phyloP scores from a whole-genome alignment of 257 asterid genomes.

The Linderniella brevidens region DNA sequence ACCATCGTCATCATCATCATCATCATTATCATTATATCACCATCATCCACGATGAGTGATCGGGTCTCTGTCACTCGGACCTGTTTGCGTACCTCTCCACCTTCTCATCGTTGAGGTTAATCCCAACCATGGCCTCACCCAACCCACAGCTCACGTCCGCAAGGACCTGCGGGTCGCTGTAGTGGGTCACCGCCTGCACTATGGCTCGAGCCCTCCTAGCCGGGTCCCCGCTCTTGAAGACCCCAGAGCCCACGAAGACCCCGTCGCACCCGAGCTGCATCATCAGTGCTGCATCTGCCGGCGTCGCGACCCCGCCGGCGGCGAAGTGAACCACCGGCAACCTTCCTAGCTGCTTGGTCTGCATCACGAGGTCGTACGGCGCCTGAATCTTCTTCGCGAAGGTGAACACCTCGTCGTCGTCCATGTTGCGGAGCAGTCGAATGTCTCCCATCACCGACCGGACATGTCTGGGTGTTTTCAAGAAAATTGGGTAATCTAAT shows the following conservation, averaged over 20 bases:
- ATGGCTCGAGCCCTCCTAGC: slow-evolving; percentile 7
- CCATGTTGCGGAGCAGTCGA: slow-evolving; percentile 14
- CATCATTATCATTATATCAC: too few relatives aligned
- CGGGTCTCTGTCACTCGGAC: slow-evolving; percentile 1
- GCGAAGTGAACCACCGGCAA: slow-evolving; percentile 8
- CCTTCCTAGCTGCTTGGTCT: slow-evolving; percentile 8
- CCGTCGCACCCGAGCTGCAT: slow-evolving; percentile 11
- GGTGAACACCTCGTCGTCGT: slow-evolving; percentile 10
- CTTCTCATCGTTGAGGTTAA: slow-evolving; percentile 7
- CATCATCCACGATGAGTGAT: too few relatives aligned
- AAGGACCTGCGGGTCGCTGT: slow-evolving; percentile 10
- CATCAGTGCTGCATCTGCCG: slow-evolving; percentile 8
- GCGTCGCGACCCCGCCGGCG: slow-evolving; percentile 7
- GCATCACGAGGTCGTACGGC: slow-evolving; percentile 10
- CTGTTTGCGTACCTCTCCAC: slow-evolving; percentile 9
- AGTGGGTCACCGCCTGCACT: slow-evolving; percentile 10
- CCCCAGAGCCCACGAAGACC: slow-evolving; percentile 7
- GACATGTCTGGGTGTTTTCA: slow-evolving; percentile 19
- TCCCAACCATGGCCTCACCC: slow-evolving; percentile 9
- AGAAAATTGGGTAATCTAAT: too few relatives aligned
- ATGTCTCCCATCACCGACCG: slow-evolving; percentile 60
- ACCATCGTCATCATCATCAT: too few relatives aligned
- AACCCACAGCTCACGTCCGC: slow-evolving; percentile 10
- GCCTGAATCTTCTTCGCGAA: slow-evolving; percentile 9
- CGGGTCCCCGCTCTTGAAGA: slow-evolving; percentile 10